Base-by-base conservation (phyloP, 768 basidiomycete species). In the Tylopilus plumbeoviolaceoides region DNA sequence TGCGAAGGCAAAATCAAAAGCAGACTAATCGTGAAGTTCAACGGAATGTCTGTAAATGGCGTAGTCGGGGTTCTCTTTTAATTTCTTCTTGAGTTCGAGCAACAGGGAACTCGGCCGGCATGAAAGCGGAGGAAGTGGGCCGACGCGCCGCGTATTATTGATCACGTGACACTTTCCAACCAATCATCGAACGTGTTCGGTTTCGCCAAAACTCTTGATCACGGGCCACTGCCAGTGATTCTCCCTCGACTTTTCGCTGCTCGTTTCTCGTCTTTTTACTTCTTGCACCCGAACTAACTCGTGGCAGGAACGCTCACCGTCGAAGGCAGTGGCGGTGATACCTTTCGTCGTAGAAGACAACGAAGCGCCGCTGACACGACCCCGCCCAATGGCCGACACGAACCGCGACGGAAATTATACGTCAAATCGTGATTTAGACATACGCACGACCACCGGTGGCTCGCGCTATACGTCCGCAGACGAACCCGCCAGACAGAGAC, bases 371-470 rank as follows among this genome's bases (percentile, higher is more conserved):
- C 36, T 39, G 23, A 50, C 49, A 25, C 48, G 23, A 54, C 48
- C 23, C 44, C 38, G 30, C 48, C 41, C 54, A 49, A 63, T 63
- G 62, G 35, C 52, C 49, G 43, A 63, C 43, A 53, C 53, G 45
- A 46, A 57, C 55, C 55, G 42, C 50, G n/a, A 53, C 49, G 44
- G 49, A 23, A 53, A 30, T 35, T 28, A 51, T 23, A 51, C 42
- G 50, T 54, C 50, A 45, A 35, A 40, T 40, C 47, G 5, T 23
- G 23, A 23, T 23, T 23, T 5, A 23, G 23, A 31, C 30, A 2
- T 46, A 14, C 47, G 20, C 9, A 50, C 41, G 20, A 42, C 42
- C 28, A 40, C 40, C 45, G 17, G 39, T 50, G 51, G 50, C 42
- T 55, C 21, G 14, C 36, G 18, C 31, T 31, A 47, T 46, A 20